A percentile compares a stretch with the other conserved stretches of the same genome.
phyloP scores from a whole-genome alignment of 345 rosid species.

The Eucalyptus urophylla region DNA sequence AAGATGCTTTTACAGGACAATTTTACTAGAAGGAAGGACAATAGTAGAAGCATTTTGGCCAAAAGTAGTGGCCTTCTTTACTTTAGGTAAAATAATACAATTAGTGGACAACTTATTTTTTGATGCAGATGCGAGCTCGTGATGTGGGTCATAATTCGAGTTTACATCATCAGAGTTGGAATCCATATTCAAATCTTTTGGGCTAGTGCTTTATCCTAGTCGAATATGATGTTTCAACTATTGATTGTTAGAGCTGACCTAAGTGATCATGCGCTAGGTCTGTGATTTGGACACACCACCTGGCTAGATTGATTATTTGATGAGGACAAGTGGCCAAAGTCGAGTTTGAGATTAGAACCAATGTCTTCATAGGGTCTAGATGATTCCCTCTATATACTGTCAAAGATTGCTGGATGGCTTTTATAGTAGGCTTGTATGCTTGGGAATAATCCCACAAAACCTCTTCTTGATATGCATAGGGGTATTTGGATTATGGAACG shows the following conservation, averaged over 20 bases:
- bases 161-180: neutral
- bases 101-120: neutral
- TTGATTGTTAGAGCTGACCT: neutral
- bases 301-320: neutral
- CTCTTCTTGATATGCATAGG: neutral
- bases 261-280: rapidly evolving
- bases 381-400: neutral
- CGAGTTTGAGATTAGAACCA: neutral
- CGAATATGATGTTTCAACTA: rapidly evolving
- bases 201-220: neutral
- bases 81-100: neutral
- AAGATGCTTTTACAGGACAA: neutral
- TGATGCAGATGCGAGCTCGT: rapidly evolving
- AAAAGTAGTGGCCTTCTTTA: neutral
- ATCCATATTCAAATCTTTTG: neutral
- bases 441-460: neutral
- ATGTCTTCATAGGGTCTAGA: neutral
- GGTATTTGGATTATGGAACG: neutral
- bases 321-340: neutral
- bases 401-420: neutral
- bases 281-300: neutral
- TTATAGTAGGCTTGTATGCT: neutral
- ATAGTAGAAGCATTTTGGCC: neutral
- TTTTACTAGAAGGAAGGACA: neutral
- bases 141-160: neutral